Evolutionary conservation across 805 yeast species (phyloP).

Genomic region (Ogataea nonfermentans): DNA sequence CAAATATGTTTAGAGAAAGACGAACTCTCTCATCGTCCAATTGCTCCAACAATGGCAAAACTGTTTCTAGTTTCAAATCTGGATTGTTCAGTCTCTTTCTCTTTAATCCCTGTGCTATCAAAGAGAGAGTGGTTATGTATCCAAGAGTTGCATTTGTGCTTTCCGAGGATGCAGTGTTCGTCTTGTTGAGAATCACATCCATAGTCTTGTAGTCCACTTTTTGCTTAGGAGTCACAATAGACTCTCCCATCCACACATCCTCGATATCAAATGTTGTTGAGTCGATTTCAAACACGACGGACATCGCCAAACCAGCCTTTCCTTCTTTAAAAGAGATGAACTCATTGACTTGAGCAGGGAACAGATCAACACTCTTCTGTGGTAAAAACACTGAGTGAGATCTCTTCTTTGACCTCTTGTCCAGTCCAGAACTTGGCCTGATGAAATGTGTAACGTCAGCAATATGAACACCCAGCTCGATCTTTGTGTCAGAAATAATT

Average conservation of each 20-base stretch:
- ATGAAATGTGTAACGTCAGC: conserved; percentile 75
- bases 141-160: conserved; percentile 55
- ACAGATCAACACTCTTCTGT: conserved; percentile 64
- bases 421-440: conserved; percentile 71
- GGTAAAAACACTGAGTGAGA: conserved; percentile 87
- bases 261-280: conserved; percentile 67
- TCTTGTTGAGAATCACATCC: conserved; percentile 45
- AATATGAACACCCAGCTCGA: conserved; percentile 84
- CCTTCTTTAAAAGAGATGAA: conserved; percentile 60
- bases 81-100: conserved; percentile 60
- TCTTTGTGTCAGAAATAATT: conserved; percentile 52
- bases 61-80: conserved; percentile 46
- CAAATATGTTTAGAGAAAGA: conserved; percentile 69
- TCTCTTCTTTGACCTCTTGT: conserved; percentile 86
- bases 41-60: conserved; percentile 68
- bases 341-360: conserved; percentile 64
- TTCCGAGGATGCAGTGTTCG: conserved; percentile 26
- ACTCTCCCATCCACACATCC: conserved; percentile 74
- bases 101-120: conserved; percentile 67
- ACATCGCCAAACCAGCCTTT: conserved; percentile 61
- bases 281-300: conserved; percentile 80
- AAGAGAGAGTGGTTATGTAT: conserved; percentile 59
- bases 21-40: conserved; percentile 82
- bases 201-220: conserved; percentile 53
- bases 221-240: conserved; percentile 63